Percentiles rank a stretch among this genome's conserved stretches.
Conservation (phyloP, 495 filamentous ascomycete genomes). For the Jackrogersella multiformis region DNA sequence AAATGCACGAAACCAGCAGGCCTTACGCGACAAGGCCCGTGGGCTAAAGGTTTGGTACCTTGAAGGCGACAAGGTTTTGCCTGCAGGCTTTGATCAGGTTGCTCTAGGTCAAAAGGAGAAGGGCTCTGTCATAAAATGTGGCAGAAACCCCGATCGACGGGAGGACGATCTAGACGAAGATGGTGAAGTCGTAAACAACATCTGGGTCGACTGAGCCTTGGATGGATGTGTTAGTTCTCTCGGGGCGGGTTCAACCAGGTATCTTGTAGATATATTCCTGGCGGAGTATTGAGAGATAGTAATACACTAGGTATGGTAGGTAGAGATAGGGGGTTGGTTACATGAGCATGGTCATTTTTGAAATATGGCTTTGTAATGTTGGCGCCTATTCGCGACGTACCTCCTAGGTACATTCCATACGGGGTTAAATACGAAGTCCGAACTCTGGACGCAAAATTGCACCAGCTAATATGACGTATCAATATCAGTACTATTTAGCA, state of each 20-base stretch:
- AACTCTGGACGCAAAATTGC: neutral
- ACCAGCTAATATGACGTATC: constrained; percentile 24
- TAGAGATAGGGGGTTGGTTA: neutral
- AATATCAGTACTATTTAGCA: too few relatives aligned
- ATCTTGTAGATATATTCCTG: neutral
- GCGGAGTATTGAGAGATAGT: neutral
- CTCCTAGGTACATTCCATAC: too few relatives aligned
- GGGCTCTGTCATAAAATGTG: constrained; percentile 48
- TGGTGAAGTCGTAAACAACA: constrained; percentile 47
- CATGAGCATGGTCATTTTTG: neutral
- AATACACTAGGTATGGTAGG: neutral
- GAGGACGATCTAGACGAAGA: constrained; percentile 51
- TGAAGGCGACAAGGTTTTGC: constrained; percentile 55
- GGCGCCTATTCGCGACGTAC: neutral
- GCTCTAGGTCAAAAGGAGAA: constrained; percentile 61
- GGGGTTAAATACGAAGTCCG: constrained; percentile 5
- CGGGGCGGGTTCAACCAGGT: neutral
- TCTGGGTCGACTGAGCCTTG: constrained; percentile 20
- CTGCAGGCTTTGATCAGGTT: constrained; percentile 59
- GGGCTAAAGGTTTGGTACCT: constrained; percentile 68
- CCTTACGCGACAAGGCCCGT: constrained; percentile 73
- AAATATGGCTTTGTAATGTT: neutral
- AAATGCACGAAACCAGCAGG: constrained; percentile 63
- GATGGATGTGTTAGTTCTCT: neutral
- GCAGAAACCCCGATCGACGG: constrained; percentile 56